These are phyloP conservation scores for Colletotrichum coccodes DNA, from an alignment of 2,329 filamentous ascomycete species.

Conservation along the genomic window DNA sequence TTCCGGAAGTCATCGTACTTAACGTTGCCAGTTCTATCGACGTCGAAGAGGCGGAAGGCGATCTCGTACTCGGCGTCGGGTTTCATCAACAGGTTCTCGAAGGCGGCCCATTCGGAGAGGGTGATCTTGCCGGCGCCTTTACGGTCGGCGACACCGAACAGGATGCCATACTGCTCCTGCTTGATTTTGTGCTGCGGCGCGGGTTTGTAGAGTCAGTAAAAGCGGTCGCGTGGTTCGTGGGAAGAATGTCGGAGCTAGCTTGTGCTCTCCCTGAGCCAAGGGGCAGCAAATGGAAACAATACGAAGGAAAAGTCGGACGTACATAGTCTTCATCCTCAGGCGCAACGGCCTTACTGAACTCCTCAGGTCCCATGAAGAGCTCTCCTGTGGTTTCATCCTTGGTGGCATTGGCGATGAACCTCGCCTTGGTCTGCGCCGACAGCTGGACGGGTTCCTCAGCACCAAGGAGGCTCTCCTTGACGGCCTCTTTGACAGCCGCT, in stretches of 20 bases:
- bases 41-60: constrained; percentile 95
- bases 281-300: background rate
- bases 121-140: constrained; percentile 77
- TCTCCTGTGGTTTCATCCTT: constrained; percentile 82
- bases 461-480: constrained; percentile 85
- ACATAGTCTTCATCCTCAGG: constrained; percentile 92
- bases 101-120: constrained; percentile 88
- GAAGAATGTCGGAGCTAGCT: constrained; percentile 11
- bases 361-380: constrained; percentile 81
- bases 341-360: constrained; percentile 92
- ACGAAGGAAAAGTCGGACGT: constrained; percentile 49
- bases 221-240: constrained; percentile 11
- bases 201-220: constrained; percentile 4
- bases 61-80: constrained; percentile 99
- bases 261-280: background rate
- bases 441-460: constrained; percentile 66
- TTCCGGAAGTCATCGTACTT: constrained; percentile 90
- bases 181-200: constrained; percentile 91
- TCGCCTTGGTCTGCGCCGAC: constrained; percentile 78
- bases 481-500: constrained; percentile 70
- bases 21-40: constrained; percentile 83
- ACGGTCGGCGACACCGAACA: constrained; percentile 92
- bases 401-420: constrained; percentile 80
- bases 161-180: constrained; percentile 92
- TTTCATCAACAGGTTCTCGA: constrained; percentile 93